Percentiles rank a stretch among this genome's conserved stretches.
Evolutionary conservation across 305 asterid species (phyloP).

Genomic region (Plantago coronopus): DNA sequence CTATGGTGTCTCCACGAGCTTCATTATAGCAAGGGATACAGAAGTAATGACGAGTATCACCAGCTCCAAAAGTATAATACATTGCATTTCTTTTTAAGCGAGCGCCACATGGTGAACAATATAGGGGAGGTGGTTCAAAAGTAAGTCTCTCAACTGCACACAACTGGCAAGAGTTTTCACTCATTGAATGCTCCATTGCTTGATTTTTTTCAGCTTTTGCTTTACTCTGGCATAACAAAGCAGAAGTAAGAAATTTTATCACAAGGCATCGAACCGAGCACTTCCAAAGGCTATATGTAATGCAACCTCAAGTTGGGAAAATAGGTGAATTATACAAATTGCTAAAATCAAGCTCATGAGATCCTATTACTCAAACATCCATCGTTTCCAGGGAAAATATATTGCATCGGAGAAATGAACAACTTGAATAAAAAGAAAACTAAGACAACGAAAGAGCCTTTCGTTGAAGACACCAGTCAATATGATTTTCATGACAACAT

Average conservation of each 20-base stretch:
- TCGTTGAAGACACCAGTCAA: not conserved
- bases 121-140: slow-evolving; percentile 89
- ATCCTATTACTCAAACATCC: not conserved
- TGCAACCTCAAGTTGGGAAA: not conserved
- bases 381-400: too few relatives aligned
- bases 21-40: slow-evolving; percentile 87
- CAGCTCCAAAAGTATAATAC: slow-evolving; percentile 84
- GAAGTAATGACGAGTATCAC: slow-evolving; percentile 90
- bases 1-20: slow-evolving; percentile 81
- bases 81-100: slow-evolving; percentile 90
- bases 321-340: not conserved
- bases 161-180: slow-evolving; percentile 94
- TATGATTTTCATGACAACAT: too few relatives aligned
- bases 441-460: not conserved
- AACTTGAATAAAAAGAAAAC: not conserved
- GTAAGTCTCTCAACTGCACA: slow-evolving; percentile 96
- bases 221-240: slow-evolving; percentile 61
- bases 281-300: not conserved
- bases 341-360: not conserved
- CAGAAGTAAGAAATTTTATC: slow-evolving; percentile 9
- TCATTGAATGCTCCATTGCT: slow-evolving; percentile 90
- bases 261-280: slow-evolving; percentile 19
- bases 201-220: slow-evolving; percentile 91
- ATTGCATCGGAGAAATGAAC: not conserved
- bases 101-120: slow-evolving; percentile 90